phyloP scores from a whole-genome alignment of 805 yeast species.

The Suhomyces canberraensis region DNA sequence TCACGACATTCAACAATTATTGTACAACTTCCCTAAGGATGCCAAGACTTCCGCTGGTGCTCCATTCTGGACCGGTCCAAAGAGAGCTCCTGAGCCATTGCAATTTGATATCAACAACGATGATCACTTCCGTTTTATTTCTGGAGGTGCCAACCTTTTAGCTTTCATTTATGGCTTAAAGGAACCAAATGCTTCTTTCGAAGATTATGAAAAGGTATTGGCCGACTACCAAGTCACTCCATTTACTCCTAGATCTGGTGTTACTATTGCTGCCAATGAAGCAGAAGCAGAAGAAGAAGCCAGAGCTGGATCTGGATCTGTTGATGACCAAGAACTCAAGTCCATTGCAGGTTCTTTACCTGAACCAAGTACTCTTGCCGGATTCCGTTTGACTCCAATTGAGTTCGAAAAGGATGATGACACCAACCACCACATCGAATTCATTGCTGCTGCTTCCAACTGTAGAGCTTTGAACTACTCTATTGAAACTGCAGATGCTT shows the following conservation, averaged over 20 bases:
- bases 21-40: constrained; percentile 93
- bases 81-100: constrained; percentile 91
- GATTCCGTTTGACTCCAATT: constrained; percentile 81
- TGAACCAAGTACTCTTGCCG: constrained; percentile 82
- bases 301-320: constrained; percentile 28
- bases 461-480: constrained; percentile 90
- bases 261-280: constrained; percentile 81
- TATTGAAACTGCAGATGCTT: constrained; percentile 83
- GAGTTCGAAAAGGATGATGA: constrained; percentile 99
- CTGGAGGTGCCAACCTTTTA: constrained; percentile 86
- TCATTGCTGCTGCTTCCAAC: constrained; percentile 93
- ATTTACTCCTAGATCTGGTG: constrained; percentile 70
- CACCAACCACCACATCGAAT: constrained; percentile 92
- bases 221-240: constrained; percentile 42
- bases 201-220: constrained; percentile 55
- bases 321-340: constrained; percentile 64
- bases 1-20: constrained; percentile 83
- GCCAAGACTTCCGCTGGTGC: constrained; percentile 87
- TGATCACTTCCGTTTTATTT: constrained; percentile 79
- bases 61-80: constrained; percentile 97
- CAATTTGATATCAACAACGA: constrained; percentile 69
- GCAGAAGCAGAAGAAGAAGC: constrained; percentile 87
- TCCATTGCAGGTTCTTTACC: constrained; percentile 78
- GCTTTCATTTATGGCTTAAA: constrained; percentile 89
- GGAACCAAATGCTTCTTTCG: constrained; percentile 57